phyloP scores from a whole-genome alignment of 768 basidiomycete species.

The Boletus rufocinnamomeus region DNA sequence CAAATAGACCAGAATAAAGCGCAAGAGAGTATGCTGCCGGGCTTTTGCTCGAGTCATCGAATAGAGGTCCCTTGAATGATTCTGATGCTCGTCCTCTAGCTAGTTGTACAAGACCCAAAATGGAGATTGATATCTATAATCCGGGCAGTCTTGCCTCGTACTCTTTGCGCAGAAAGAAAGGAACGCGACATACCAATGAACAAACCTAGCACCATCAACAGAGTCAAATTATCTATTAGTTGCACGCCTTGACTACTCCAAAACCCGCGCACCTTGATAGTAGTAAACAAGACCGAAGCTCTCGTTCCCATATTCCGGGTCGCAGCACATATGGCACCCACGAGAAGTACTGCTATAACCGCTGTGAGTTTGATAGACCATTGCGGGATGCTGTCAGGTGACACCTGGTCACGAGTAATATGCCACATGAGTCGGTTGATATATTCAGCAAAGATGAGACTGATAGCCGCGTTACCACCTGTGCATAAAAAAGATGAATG shows the following conservation, averaged over 20 bases:
- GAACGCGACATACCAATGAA: constrained; percentile 55
- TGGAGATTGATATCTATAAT: constrained; percentile 63
- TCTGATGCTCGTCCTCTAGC: constrained; percentile 67
- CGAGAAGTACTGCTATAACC: constrained; percentile 63
- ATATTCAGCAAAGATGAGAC: constrained; percentile 91
- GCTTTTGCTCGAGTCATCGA: constrained; percentile 70
- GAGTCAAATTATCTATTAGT: background rate
- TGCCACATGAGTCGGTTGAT: constrained; percentile 87
- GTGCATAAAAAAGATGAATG: constrained; percentile 8
- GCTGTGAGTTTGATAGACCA: constrained; percentile 93
- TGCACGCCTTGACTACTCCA: background rate
- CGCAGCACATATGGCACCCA: constrained; percentile 78
- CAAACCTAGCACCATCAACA: constrained; percentile 45
- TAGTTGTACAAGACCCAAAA: constrained; percentile 79
- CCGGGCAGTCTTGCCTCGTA: background rate
- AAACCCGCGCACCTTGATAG: constrained; percentile 64
- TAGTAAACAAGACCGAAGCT: constrained; percentile 84
- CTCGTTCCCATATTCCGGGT: constrained; percentile 77
- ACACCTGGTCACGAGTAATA: constrained; percentile 64
- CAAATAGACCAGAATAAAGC: constrained; percentile 93
- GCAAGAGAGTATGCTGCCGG: constrained; percentile 91
- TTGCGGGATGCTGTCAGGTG: constrained; percentile 78
- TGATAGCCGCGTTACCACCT: constrained; percentile 83
- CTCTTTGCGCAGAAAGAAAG: background rate
- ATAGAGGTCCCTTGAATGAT: constrained; percentile 68